Percentiles rank a stretch among this genome's conserved stretches.
These are phyloP conservation scores for Vigna angularis DNA, from an alignment of 306 rosid genomes.

Conservation along the genomic window DNA sequence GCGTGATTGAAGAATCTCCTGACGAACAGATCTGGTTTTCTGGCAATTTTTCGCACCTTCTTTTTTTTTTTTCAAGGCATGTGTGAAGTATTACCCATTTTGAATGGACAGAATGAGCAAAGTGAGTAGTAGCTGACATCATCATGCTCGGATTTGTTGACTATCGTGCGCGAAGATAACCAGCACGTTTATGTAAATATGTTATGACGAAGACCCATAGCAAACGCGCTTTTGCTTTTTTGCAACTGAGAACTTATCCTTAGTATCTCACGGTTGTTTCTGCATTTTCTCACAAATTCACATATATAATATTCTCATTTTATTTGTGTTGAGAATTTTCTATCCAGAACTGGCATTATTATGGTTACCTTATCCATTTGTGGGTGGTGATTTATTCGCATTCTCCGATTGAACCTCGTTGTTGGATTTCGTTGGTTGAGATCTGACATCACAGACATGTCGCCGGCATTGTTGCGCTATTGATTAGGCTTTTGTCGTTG, in stretches of 20 bases:
- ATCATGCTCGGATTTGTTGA: slow-evolving; percentile 40
- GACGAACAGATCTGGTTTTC: slow-evolving; percentile 4
- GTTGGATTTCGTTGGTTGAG: slow-evolving; percentile 28
- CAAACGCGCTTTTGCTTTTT: slow-evolving; percentile 2
- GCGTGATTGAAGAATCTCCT: slow-evolving; percentile 45
- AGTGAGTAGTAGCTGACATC: slow-evolving; percentile 44
- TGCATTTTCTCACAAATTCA: slow-evolving; percentile 19
- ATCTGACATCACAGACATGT: slow-evolving; percentile 43
- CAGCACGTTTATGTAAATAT: slow-evolving; percentile 47
- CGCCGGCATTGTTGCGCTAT: slow-evolving; percentile 50
- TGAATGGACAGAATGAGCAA: too few relatives aligned
- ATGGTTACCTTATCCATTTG: slow-evolving; percentile 4
- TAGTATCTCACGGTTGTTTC: slow-evolving; percentile 54
- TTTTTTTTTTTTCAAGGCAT: not conserved
- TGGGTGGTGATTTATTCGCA: not conserved
- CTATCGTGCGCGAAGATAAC: slow-evolving; percentile 21
- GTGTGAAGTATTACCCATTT: not conserved
- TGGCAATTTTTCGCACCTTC: not conserved
- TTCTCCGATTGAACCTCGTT: not conserved
- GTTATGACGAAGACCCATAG: slow-evolving; percentile 28
- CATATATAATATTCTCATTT: slow-evolving; percentile 18
- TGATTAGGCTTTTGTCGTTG: slow-evolving; percentile 35
- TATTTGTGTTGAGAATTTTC: not conserved
- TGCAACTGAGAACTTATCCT: slow-evolving; percentile 51
- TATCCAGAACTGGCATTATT: too few relatives aligned